Evolutionary conservation across 352 stramenopile species (phyloP), one percentile per base, ranked within the genome.

Genomic region (Phytophthora pinifolia): DNA sequence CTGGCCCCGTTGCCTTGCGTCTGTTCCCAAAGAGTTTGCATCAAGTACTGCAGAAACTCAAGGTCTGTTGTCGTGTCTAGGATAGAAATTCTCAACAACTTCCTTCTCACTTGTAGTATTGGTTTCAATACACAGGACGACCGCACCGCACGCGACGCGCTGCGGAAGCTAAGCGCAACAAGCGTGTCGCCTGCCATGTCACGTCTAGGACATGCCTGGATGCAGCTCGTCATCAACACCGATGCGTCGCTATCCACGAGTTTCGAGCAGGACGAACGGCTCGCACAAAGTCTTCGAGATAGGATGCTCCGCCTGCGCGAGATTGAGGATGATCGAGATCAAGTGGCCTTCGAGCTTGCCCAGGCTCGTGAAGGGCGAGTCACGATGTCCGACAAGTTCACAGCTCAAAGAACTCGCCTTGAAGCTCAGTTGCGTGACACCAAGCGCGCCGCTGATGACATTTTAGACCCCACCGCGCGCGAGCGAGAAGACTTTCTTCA

Each of bases 291-390:
- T 29, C 50, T 88, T 17, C 62, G 72, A 12, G 79, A 88, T 25
- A 75, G 72, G n/a, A 55, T 70, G 18, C 35, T 83, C 45, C 76
- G 76, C 6, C 67, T 92, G 33, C 72, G 74, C 13, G 81, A 92
- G 31, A 54, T 62, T 6, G 73, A 88, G 38, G 75, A 89, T 58
- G 79, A 92, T 46, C 59, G 73, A 9, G 70, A 72, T 36, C 81
- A 89, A 54, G 60, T 88, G 9, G 51, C 51, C 15, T 86, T 88
- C 33, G 81, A 92, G 46, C 73, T 92, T 4, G 17, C 53, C 9
- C 54, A 67, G 14, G 66, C 72, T 43, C 70, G 63, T 0, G 71
- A 83, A 17, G 49, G 64, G 8, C 73, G 67, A 2, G 43, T 54
- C 14, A 35, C 29, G 3, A 71, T 74, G 52, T 58, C 52, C 12